Base-by-base conservation (phyloP, 2,329 filamentous ascomycete genomes). In the Didymella lethalis region DNA sequence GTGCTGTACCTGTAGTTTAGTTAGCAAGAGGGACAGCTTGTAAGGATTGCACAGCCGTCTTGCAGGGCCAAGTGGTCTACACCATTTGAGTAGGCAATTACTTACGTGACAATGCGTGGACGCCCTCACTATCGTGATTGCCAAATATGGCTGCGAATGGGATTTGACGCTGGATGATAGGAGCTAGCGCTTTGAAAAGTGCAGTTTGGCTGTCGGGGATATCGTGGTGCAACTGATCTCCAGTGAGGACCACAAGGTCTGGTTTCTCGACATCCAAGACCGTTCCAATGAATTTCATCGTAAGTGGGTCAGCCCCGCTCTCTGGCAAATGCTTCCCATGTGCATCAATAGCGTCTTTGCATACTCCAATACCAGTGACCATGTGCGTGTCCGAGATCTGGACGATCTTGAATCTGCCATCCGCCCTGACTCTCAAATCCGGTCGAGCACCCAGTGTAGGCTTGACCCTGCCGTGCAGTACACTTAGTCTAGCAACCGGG, bases 331-430 rank as follows among this genome's bases (percentile, higher is more conserved):
- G 83, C 63, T 86, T 85, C 47, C 84, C 84, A 64, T 77, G 26
- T 59, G 86, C 84, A 0, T 92, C 92, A 62, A 93, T 83, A 23
- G 92, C 86, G 69, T 98, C 92, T 61, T 93, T 87, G 73, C 94
- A 98, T 43, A 79, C 78, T n/a, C 94, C 94, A 7, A 93, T 84
- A 20, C 93, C 94, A 5, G 93, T 97, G 69, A 90, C 92, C 59
- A 98, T 80, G 77, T 98, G 94, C 61, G 96, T 80, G 80, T 98
- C 94, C 29, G 92, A 89, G 55, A 95, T 82, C 79, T 97, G 94
- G 83, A 97, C 86, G 66, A 98, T 96, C 81, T 97, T 97, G 81
- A 97, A 97, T 69, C 88, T n/a, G n/a, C n/a, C n/a, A n/a, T n/a
- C n/a, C n/a, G n/a, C n/a, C n/a, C n/a, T n/a, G n/a, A n/a, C n/a